Evolutionary conservation across 768 basidiomycete genomes (phyloP), one percentile per base, ranked within the genome.

Genomic region (Tremella mesenterica): DNA sequence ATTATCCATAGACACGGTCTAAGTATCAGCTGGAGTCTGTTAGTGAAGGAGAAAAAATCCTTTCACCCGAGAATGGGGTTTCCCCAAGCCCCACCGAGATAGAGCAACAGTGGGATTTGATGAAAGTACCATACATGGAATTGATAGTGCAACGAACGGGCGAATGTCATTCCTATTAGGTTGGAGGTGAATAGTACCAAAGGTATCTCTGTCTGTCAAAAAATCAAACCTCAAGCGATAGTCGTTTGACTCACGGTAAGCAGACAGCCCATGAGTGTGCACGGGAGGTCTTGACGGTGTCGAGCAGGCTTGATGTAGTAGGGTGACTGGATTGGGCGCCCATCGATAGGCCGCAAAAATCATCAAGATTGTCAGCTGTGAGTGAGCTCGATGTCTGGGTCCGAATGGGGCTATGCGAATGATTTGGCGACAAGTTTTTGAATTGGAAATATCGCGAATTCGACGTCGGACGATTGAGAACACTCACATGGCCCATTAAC

Each of bases 121-220:
- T 87, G 85, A 9, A 85, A 88, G 70, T 96, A 96, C 95, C 95
- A 99, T 4, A 87, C 84, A 72, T 95, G 95, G 74, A 99, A 99
- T 62, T 99, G 95, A 70, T 96, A 96, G 70, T 99, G 95, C 39
- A 99, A 75, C 9, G 93, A 96, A 18, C 95, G 82, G 20, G 95
- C 88, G 70, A 88, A 95, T 6, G 87, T 58, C 30, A 97, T 85
- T 16, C 95, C 95, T 48, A 95, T 83, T 33, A 97, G 71, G 67
- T 97, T 97, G 14, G 86, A 86, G 1, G 88, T 92, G 76, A 88
- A 89, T 4, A 96, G 77, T 21, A 90, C 78, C 0, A 85, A 86
- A 18, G 83, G 80, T 47, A 85, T 78, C 63, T 86, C 92, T 93
- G 64, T 16, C 23, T 13, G 21, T 41, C 38, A 41, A 23, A n/a